Base-by-base conservation (phyloP, 768 basidiomycete species). In the Russula emetica region DNA sequence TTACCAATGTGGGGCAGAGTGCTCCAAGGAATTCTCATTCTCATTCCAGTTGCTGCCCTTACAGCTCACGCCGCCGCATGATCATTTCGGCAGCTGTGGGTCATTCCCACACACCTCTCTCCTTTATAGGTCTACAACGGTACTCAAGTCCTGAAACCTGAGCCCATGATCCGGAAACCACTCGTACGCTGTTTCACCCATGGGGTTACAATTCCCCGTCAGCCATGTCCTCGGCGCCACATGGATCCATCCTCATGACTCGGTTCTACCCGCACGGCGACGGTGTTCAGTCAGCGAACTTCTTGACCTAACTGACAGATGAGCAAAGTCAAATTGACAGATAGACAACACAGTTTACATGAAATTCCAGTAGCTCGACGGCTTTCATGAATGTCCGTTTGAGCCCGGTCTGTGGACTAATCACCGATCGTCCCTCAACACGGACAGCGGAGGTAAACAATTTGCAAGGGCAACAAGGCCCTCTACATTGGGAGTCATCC, bases 71-170 rank as follows among this genome's bases (percentile, higher is more conserved):
- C 45, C 53, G 36, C 40, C 45, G 45, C 52, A n/a, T 28, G 63
- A 38, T 65, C 59, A 61, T 56, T 36, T 52, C 55, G 59, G 59
- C 54, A 56, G 30, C 49, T 18, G 40, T 56, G 47, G 49, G 34
- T 44, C 40, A 51, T 60, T 60, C 58, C 36, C 44, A 59, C 62
- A 38, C 28, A 18, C 32, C n/a, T 9, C 20, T 47, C 53, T 20
- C 44, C 40, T 34, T 61, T 40, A 51, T 36, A 36, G 16, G 47
- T 57, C 52, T 36, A 34, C 34, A 38, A 34, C 30, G 32, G 40
- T 4, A 26, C 28, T 26, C 36, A 32, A 55, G 49, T 28, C 9
- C 24, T 50, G 45, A 47, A n/a, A 22, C 45, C 22, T 38, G 59
- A 28, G 50, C 59, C 55, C 18, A 38, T 36, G 16, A 45, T 56